phyloP scores from a whole-genome alignment of 257 asterid genomes.

The Pogostemon cablin region DNA sequence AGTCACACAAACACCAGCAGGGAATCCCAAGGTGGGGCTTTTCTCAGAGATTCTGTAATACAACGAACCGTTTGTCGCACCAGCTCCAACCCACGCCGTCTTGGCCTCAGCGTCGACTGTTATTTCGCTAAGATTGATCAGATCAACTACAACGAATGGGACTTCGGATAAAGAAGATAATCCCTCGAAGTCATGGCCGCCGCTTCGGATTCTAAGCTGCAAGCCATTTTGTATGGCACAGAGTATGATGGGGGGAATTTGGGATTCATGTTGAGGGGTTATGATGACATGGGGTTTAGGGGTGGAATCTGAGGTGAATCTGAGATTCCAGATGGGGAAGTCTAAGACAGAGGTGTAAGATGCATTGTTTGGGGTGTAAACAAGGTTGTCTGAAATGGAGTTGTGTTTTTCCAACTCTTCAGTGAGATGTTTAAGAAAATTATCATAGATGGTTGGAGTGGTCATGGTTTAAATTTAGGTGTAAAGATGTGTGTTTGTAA shows the following conservation, averaged over 20 bases:
- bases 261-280: background rate
- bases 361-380: background rate
- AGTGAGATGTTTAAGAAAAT: background rate
- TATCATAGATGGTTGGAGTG: background rate
- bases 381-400: background rate
- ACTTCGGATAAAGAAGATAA: background rate
- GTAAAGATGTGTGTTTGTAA: background rate
- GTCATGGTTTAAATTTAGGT: no score
- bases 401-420: background rate
- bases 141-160: background rate
- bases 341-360: background rate
- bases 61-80: slow-evolving; percentile 1
- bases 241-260: background rate
- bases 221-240: background rate
- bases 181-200: slow-evolving; percentile 10
- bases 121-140: slow-evolving; percentile 6
- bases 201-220: background rate
- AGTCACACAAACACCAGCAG: slow-evolving; percentile 2
- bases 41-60: background rate
- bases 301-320: background rate
- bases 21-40: background rate
- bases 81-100: slow-evolving; percentile 10
- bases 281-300: background rate
- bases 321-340: background rate
- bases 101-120: background rate